Base-by-base conservation (phyloP, 495 filamentous ascomycete species). In the Penicillium roqueforti region DNA sequence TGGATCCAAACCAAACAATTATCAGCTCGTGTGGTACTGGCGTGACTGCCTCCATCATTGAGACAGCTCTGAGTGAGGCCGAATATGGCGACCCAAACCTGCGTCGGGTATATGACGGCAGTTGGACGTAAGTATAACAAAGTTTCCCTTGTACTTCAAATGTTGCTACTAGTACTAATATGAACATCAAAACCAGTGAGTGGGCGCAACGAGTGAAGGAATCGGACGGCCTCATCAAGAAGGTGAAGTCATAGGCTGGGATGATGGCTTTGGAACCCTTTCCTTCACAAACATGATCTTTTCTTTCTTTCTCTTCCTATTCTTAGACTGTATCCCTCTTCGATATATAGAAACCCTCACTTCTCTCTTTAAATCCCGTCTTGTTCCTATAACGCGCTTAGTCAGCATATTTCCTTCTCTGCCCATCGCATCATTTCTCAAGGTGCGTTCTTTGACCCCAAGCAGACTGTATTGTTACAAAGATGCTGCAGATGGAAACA, bases 1-100 rank as follows among this genome's bases (percentile, higher is more conserved):
- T 97, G 1, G 87, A 96, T 65, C 83, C 87, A 4, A 76, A 78
- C n/a, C 91, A 85, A 64, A 86, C 89, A 8, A 89, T 97, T 54
- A 90, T 98, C 69, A 88, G 79, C 49, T 90, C 79, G 57, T 98
- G 93, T 59, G 93, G 93, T 26, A 97, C 92, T 11, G 93, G 93
- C 23, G 93, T 98, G 34, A 97, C 91, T 3, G 95, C 95, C n/a
- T 87, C 85, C 11, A 80, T 97, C 16, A 83, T 98, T 53, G 93
- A 98, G 63, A 87, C 90, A 25, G 93, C 93, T 5, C 70, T 98
- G 34, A 80, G 76, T 23, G 85, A 88, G 64, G 91, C 92, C 16
- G 87, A 85, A 20, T 90, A 82, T 64, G 87, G 86, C 11, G 73
- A 82, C 31, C 74, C 83, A 6, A 78, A 83, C 32, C 83, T 83